Evolutionary conservation across 148 eudicot genomes (phyloP).

Genomic region (Persicaria maculosa): DNA sequence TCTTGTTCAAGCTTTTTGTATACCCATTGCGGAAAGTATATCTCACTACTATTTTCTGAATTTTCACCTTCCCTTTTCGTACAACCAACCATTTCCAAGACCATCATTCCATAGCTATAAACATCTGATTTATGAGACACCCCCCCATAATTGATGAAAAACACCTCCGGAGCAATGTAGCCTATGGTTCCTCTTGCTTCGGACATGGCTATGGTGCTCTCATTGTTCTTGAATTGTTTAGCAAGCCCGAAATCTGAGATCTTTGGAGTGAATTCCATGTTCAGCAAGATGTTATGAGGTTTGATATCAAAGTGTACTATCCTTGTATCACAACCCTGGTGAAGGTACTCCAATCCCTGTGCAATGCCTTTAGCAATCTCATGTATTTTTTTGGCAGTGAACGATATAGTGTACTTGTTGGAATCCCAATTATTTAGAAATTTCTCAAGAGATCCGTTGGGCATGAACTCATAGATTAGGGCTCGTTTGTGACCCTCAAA

Average conservation of each 20-base stretch:
- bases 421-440: neutral
- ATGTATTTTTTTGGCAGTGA: neutral
- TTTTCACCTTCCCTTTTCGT: neutral
- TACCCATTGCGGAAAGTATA: neutral
- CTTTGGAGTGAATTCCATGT: conserved; percentile 49
- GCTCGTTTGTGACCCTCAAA: conserved; percentile 1
- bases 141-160: conserved; percentile 55
- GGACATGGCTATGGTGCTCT: conserved; percentile 75
- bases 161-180: conserved; percentile 69
- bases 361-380: neutral
- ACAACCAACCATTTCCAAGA: neutral
- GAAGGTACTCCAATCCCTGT: conserved; percentile 1
- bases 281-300: conserved; percentile 65
- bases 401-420: neutral
- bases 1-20: neutral
- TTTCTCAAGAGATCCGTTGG: conserved; percentile 5
- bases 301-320: conserved; percentile 79
- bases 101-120: neutral
- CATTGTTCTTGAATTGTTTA: conserved; percentile 35
- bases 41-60: neutral
- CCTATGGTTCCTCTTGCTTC: conserved; percentile 87
- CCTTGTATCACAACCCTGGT: neutral
- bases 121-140: conserved; percentile 3
- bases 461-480: conserved; percentile 3
- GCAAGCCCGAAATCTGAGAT: conserved; percentile 89